phyloP scores from a whole-genome alignment of 306 rosid genomes.

The Alnus rubra region DNA sequence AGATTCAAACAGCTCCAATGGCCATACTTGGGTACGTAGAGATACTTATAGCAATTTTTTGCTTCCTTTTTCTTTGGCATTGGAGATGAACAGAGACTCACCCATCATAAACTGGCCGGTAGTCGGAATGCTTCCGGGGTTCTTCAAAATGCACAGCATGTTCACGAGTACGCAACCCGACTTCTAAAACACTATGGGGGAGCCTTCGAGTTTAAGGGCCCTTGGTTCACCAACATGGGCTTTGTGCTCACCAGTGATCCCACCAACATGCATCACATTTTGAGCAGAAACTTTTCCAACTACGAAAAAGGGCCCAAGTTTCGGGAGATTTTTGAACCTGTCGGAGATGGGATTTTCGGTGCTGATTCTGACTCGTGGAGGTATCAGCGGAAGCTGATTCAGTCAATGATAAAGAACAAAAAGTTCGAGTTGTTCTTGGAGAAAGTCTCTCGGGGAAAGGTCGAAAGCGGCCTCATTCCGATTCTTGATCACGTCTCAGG shows the following conservation, averaged over 20 bases:
- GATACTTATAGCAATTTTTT: background rate
- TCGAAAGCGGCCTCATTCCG: too few species aligned
- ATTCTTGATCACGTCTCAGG: too few species aligned
- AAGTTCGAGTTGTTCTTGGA: conserved; percentile 12
- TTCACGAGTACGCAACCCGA: conserved; percentile 5
- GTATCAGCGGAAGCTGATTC: conserved; percentile 25
- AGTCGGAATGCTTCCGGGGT: conserved; percentile 19
- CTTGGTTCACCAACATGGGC: conserved; percentile 20
- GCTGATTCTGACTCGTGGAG: conserved; percentile 31
- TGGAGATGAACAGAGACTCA: background rate
- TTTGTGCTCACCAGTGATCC: conserved; percentile 29
- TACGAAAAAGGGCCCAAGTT: conserved; percentile 35
- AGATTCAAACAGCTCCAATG: background rate
- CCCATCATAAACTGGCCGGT: background rate
- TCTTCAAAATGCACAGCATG: background rate
- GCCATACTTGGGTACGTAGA: background rate
- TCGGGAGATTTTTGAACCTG: conserved; percentile 29
- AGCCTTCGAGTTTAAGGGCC: conserved; percentile 23
- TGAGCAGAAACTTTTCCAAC: conserved; percentile 19
- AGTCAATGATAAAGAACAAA: background rate
- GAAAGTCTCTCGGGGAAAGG: too few species aligned
- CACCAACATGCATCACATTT: conserved; percentile 29
- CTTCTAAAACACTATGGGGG: background rate
- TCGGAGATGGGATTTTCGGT: conserved; percentile 42
- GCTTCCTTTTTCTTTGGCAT: background rate